Base-by-base conservation (phyloP, 805 yeast species). In the Candida tallmaniae region DNA sequence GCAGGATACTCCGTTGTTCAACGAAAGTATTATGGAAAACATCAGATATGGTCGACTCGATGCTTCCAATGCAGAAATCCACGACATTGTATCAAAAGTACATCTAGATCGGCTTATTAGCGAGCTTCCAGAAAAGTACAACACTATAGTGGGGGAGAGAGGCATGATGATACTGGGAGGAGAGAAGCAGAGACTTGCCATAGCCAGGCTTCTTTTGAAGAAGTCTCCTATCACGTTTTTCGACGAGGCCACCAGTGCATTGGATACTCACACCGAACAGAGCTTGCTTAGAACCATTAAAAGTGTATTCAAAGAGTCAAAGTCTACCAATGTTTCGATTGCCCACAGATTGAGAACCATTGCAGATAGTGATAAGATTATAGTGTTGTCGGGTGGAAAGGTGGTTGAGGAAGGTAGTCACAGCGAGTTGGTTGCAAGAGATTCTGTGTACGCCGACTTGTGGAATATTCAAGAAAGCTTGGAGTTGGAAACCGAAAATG, bases 161-260 rank as follows among this genome's bases (percentile, higher is more conserved):
- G 98, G 98, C n/a, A 73, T 93, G 73, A 93, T 93, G 98, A 89
- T 93, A 30, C 87, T 96, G 17, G 98, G 98, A n/a, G 98, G 98
- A 41, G 98, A 93, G 56, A 89, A 93, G 56, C 98, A 93, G 60
- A 68, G 98, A 42, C 67, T 93, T 27, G 97, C 98, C 0, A 87
- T 93, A 45, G 93, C 97, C 1, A 72, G 98, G 44, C 75, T 93
- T n/a, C 58, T 93, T 28, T 62, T 93, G 46, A 93, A 93, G 58
- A 71, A 77, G 43, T 78, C 97, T 0, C 90, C 93, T 18, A 86
- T 93, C 31, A 83, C 94, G 36, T 90, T 93, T 57, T 89, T 93
- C 47, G 98, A 93, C 53, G 98, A 93, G 53, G 97, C 98, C 2
- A 86, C 98, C 0, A 82, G 95, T 31, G 97, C 98, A 0, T 68